Evolutionary conservation across 2,329 filamentous ascomycete genomes (phyloP).

Genomic region (Trichophyton benhamiae): DNA sequence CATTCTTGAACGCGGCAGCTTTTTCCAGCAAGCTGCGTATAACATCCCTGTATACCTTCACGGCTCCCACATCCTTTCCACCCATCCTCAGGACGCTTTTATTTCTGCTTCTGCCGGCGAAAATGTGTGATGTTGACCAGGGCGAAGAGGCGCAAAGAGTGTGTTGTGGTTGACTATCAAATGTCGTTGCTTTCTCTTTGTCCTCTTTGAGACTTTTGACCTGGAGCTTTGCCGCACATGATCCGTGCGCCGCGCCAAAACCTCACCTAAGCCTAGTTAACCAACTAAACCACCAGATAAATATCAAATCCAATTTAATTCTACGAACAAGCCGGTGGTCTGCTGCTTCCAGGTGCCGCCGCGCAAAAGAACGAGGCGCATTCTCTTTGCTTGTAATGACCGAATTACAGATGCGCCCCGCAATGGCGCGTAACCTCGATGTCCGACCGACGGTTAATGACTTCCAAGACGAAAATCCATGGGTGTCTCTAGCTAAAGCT

Average conservation of each 20-base stretch:
- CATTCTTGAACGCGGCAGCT: slow-evolving; percentile 48
- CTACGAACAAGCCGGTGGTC: neutral
- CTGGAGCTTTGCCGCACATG: neutral
- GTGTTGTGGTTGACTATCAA: neutral
- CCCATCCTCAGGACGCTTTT: slow-evolving; percentile 19
- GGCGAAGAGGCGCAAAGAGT: neutral
- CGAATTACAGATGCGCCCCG: slow-evolving; percentile 29
- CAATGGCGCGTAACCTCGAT: slow-evolving; percentile 48
- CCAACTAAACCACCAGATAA: neutral
- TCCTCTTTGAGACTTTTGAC: neutral
- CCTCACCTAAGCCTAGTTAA: neutral
- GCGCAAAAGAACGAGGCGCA: neutral
- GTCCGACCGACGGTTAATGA: slow-evolving; percentile 32
- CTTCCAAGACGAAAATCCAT: slow-evolving; percentile 33
- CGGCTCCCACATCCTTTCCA: slow-evolving; percentile 23
- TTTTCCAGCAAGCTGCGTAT: slow-evolving; percentile 47
- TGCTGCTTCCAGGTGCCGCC: neutral
- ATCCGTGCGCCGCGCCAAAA: neutral
- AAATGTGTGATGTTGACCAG: neutral
- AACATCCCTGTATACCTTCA: slow-evolving; percentile 39
- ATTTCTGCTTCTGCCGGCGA: neutral
- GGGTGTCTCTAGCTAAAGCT: slow-evolving; percentile 61
- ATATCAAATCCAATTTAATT: neutral
- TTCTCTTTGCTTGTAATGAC: neutral
- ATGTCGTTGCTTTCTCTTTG: neutral